Conservation (phyloP, 2,329 filamentous ascomycete genomes). For the Metarhizium rileyi region DNA sequence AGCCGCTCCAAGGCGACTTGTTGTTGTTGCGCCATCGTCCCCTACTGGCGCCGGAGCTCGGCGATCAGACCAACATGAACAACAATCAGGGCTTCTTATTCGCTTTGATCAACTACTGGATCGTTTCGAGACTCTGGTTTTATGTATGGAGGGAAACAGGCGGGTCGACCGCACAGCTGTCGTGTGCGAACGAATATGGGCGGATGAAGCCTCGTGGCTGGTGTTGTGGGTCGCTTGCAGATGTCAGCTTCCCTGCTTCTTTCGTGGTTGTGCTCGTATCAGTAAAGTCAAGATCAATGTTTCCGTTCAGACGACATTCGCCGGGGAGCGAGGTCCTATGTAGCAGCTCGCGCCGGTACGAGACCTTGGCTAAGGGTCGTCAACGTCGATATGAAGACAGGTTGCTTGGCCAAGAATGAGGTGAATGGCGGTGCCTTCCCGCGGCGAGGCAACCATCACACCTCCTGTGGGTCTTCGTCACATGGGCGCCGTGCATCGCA, state of each 20-base stretch:
- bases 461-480: constrained; percentile 1
- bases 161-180: background rate
- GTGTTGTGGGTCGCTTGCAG: background rate
- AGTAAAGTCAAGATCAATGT: background rate
- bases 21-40: constrained; percentile 34
- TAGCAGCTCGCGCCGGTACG: background rate
- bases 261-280: background rate
- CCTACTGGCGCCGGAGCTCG: constrained; percentile 15
- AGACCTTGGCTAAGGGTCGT: background rate
- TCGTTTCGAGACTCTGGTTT: background rate
- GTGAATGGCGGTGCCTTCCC: background rate
- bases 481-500: constrained; percentile 6
- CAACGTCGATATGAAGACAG: background rate
- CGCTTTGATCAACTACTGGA: background rate
- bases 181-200: background rate
- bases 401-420: background rate
- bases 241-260: background rate
- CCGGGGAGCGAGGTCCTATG: too few relatives aligned
- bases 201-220: background rate
- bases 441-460: background rate
- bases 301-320: too few relatives aligned
- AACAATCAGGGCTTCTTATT: background rate
- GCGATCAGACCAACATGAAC: constrained; percentile 21
- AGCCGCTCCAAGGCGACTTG: constrained; percentile 46
- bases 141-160: background rate